Percentiles rank a stretch among this genome's conserved stretches.
Conservation (phyloP, 257 asterid species). For the Rhazya stricta region DNA sequence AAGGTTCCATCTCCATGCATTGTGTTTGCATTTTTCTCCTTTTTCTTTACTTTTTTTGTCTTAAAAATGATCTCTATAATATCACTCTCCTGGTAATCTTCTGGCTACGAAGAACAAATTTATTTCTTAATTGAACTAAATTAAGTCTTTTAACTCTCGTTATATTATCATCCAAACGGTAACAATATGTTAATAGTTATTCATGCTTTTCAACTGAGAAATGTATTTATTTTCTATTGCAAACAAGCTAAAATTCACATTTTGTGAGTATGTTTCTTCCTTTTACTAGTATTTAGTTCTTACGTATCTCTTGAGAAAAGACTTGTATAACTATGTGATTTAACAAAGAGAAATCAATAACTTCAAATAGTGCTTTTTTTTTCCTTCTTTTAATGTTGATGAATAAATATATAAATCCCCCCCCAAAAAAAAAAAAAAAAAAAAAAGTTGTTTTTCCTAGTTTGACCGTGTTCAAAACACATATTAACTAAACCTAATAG, state of each 20-base stretch:
- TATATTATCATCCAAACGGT: background rate
- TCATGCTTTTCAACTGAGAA: background rate
- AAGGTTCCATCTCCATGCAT: no score
- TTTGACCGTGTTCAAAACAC: background rate
- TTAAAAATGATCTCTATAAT: background rate
- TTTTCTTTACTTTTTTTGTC: background rate
- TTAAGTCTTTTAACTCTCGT: background rate
- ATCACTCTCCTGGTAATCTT: background rate
- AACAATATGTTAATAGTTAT: no score
- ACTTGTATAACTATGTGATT: background rate
- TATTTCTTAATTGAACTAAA: background rate
- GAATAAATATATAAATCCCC: no score
- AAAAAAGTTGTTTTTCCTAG: no score
- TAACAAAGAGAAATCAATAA: background rate
- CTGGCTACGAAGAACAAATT: background rate
- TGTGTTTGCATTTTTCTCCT: background rate
- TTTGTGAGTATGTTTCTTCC: background rate
- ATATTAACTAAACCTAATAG: background rate
- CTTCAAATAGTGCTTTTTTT: background rate
- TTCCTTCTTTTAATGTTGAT: no score
- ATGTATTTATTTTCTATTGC: background rate
- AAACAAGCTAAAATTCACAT: background rate
- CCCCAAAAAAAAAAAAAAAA: no score
- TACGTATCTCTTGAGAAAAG: background rate
- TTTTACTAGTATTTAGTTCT: background rate